Percentiles rank a stretch among this genome's conserved stretches.
phyloP scores from a whole-genome alignment of 352 stramenopile species.

The Phytopythium chamaehyphon region DNA sequence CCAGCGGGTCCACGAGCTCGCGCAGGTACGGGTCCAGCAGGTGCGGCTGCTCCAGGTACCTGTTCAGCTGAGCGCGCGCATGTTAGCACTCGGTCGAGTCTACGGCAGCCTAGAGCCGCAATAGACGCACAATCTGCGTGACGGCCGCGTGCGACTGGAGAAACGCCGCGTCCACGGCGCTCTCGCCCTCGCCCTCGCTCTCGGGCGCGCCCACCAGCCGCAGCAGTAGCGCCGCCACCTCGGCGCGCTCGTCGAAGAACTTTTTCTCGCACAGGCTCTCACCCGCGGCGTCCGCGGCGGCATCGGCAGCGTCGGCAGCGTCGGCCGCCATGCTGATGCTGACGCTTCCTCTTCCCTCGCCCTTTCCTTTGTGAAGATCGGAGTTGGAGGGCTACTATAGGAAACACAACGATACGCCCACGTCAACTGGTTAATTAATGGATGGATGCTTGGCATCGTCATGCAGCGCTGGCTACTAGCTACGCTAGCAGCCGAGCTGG shows the following conservation, averaged over 20 bases:
- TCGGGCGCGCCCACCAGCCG: constrained; percentile 25
- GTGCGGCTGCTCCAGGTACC: constrained; percentile 86
- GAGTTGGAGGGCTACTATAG: no score
- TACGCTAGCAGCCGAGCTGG: no score
- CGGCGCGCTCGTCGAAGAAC: constrained; percentile 62
- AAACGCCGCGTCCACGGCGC: constrained; percentile 48
- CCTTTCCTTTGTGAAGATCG: no score
- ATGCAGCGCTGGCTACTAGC: no score
- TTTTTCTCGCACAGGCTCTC: constrained; percentile 52
- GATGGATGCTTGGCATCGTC: no score
- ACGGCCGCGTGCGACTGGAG: constrained; percentile 30
- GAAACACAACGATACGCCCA: no score
- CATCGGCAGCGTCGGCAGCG: neutral
- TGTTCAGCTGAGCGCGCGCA: constrained; percentile 77
- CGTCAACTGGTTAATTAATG: no score
- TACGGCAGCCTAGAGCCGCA: no score
- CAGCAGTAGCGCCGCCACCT: constrained; percentile 38
- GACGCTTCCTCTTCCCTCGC: neutral
- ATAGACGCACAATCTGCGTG: constrained; percentile 43
- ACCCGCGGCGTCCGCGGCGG: constrained; percentile 5
- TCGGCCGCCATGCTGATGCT: neutral
- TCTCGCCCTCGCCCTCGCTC: no score
- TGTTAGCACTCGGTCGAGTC: neutral
- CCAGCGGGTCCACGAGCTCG: constrained; percentile 58
- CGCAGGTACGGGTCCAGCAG: constrained; percentile 88